Base-by-base conservation (phyloP, 495 filamentous ascomycete species). In the Penicillium pulvis region DNA sequence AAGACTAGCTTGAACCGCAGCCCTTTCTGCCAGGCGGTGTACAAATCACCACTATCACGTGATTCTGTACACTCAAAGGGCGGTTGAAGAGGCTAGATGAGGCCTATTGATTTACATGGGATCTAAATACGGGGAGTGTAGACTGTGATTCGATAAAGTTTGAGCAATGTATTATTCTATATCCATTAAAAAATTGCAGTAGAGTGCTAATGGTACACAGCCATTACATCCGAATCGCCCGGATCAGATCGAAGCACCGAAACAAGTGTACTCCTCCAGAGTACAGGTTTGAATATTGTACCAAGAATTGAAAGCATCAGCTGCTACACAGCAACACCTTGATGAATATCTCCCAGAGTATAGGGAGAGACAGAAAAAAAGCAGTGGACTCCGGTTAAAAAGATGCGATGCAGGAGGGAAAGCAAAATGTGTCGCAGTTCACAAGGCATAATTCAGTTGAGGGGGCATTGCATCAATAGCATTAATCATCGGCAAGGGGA, bases 401-500 rank as follows among this genome's bases (percentile, higher is more conserved):
- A 57, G 57, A 70, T 63, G 62, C 67, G 42, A 68, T 63, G 67
- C 56, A 50, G 47, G 44, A 53, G 44, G 17, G 26, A 23, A 46
- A 28, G 44, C 17, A 35, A n/a, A 53, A 55, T 28, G 62, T 55
- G 52, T 49, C 24, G 9, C 16, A 49, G 8, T 23, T 59, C 53
- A 36, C 28, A 47, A 53, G 60, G 43, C 57, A 57, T 63, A 54
- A 66, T 61, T 63, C 58, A 30, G 59, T 45, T 58, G 60, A 45
- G 11, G 31, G 26, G 26, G 7, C 41, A 53, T 49, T 41, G 47
- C 55, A 61, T 58, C 53, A 58, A 51, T 50, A n/a, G 53, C 68
- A 59, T 77, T 66, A 79, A 47, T 78, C 77, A 56, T 77, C 73
- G 45, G 66, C 64, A 28, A 75, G 60, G 6, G 75, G 74, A 39